phyloP scores from a whole-genome alignment of 495 filamentous ascomycete genomes.

The Opeltia flavorubescens region DNA sequence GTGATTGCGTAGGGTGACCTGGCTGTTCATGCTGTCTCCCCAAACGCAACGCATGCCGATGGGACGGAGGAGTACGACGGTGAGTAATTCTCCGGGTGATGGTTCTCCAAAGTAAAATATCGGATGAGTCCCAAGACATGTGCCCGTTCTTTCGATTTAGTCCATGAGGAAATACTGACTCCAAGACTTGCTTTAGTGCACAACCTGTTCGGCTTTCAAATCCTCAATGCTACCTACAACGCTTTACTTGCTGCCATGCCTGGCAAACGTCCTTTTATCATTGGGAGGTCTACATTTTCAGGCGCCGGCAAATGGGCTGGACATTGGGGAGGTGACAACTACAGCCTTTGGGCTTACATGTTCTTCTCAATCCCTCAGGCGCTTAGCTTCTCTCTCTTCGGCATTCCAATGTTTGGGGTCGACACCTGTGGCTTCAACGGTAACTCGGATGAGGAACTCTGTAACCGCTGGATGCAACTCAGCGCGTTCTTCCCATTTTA shows the following conservation, averaged over 20 bases:
- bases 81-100: too few species aligned
- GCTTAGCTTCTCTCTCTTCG: conserved; percentile 64
- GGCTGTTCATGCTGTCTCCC: conserved; percentile 55
- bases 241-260: conserved; percentile 49
- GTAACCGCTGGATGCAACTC: conserved; percentile 77
- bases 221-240: conserved; percentile 68
- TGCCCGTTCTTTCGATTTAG: too few species aligned
- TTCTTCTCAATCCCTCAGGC: conserved; percentile 72
- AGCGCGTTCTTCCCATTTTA: conserved; percentile 73
- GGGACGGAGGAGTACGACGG: conserved; percentile 65
- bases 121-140: too few species aligned
- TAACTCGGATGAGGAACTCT: conserved; percentile 62
- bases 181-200: too few species aligned
- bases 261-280: conserved; percentile 68
- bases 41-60: conserved; percentile 65
- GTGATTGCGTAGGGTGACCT: conserved; percentile 70
- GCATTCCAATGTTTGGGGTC: conserved; percentile 78
- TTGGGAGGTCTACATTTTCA: conserved; percentile 70
- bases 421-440: conserved; percentile 71
- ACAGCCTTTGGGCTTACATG: conserved; percentile 52
- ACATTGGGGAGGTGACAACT: conserved; percentile 83
- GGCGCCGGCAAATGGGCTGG: conserved; percentile 70
- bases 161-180: too few species aligned
- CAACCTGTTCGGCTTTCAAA: conserved; percentile 61
- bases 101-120: too few species aligned